Base-by-base conservation (phyloP, 768 basidiomycete species). In the Xerocomellus chrysenteron region DNA sequence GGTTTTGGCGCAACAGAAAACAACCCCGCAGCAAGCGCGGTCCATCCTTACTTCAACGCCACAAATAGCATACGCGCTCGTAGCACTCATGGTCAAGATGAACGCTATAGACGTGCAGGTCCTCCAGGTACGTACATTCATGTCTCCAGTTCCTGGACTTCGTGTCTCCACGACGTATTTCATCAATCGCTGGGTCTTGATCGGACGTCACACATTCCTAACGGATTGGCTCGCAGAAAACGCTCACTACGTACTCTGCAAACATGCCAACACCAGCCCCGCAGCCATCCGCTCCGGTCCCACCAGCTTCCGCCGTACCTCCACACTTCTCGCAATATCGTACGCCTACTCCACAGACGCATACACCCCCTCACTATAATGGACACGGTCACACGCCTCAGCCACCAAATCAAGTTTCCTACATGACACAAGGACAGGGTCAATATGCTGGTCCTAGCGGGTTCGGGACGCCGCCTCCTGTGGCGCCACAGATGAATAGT, bases 31-130 rank as follows among this genome's bases (percentile, higher is more conserved):
- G 26, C 84, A 87, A 30, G 88, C 88, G 2, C 78, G 81, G 19
- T 75, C 78, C 33, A 88, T 92, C 63, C 76, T 92, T 42, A 86
- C 87, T 60, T 77, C 78, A 16, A 87, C 88, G 58, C 89, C 89
- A 0, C 84, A 85, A 50, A 89, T 92, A 54, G 84, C 88, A 0
- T 90, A 89, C 69, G 87, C 86, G 2, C 75, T 92, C 0, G 87
- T 92, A 55, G 80, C 80, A 0, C 80, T 90, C 37, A 89, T 91
- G 88, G 88, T 90, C 21, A 83, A 82, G 54, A 83, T 91, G 74
- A 84, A 86, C 54, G 87, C 86, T 0, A 78, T 91, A 37, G 83
- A 90, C 48, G 77, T 88, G 47, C 85, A 90, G 44, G 87, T 90
- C 8, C 83, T 90, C 60, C 87, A 90, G 76, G 89, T 89, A 56